Evolutionary conservation across 257 asterid species (phyloP), one percentile per base, ranked within the genome.

Genomic region (Oldenlandia corymbosa): DNA sequence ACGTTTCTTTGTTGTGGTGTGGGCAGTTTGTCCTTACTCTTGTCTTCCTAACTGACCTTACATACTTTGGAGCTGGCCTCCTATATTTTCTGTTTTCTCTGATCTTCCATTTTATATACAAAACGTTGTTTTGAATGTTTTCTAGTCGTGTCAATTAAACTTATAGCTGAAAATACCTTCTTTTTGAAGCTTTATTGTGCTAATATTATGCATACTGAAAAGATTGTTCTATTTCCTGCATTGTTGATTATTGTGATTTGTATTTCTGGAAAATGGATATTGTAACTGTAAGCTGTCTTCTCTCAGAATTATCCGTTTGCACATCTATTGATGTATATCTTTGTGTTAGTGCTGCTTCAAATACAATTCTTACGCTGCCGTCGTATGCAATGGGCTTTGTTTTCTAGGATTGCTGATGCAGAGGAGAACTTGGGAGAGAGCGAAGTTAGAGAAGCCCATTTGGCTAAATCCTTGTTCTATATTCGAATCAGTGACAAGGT

Each of bases 341-440:
- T 5, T 34, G 45, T 39, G 32, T 17, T 58, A 16, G 23, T 6
- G 24, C 8, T 28, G 1, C n/a, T 34, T 12, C 17, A 28, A 30
- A 23, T 45, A 21, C 37, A 4, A 23, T 43, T 47, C 9, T 6
- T n/a, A 26, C 31, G 2, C 23, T 17, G 13, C 17, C 17, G 61
- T n/a, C 3, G 14, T 48, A 5, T 26, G 77, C 31, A 31, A 53
- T 70, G 61, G 10, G 23, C 68, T 43, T 52, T 60, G 70, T 67
- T 71, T 45, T 78, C 24, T 76, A 90, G 95, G 84, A 90, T 87
- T 84, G 88, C 94, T 48, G 95, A 90, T 39, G 97, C 97, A 34
- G 97, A 90, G 76, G 95, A 90, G 77, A 90, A 90, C 74, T 78
- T 87, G 79, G 97, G 97, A 9, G 97, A 90, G 76, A 90, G 95